A percentile compares a stretch with the other conserved stretches of the same genome.
Evolutionary conservation across 768 basidiomycete species (phyloP).

Genomic region (Rubroboletus satanas): DNA sequence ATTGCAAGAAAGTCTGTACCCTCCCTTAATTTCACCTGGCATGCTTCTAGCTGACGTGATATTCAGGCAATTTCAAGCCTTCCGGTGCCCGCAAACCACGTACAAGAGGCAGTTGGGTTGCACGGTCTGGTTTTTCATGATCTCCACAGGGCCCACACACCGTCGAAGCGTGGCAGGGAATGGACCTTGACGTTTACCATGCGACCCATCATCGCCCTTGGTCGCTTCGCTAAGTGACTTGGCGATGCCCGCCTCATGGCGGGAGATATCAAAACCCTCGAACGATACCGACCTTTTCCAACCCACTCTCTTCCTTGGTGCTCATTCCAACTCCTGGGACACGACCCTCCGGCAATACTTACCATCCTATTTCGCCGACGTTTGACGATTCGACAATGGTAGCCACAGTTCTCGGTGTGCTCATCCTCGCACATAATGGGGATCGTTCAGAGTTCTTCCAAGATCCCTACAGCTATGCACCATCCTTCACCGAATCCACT

Average conservation of each 20-base stretch:
- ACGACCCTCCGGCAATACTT: background rate
- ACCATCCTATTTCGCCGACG: background rate
- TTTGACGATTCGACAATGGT: constrained; percentile 20
- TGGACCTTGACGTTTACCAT: constrained; percentile 21
- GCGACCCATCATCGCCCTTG: constrained; percentile 26
- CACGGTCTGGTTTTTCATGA: constrained; percentile 13
- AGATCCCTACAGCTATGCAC: constrained; percentile 65
- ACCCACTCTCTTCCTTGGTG: constrained; percentile 8
- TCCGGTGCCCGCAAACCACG: constrained; percentile 25
- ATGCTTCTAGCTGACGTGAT: constrained; percentile 26
- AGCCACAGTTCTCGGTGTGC: constrained; percentile 60
- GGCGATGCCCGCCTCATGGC: constrained; percentile 31
- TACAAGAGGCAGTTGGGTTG: constrained; percentile 22
- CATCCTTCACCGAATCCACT: constrained; percentile 64
- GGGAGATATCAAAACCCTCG: constrained; percentile 29
- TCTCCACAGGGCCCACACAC: constrained; percentile 16
- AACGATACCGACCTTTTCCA: constrained; percentile 7
- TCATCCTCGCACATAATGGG: constrained; percentile 74
- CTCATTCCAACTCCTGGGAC: background rate
- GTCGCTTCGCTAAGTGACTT: constrained; percentile 25
- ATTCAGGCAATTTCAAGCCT: constrained; percentile 13
- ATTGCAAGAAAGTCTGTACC: constrained; percentile 12
- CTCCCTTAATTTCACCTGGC: constrained; percentile 23
- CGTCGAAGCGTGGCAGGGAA: constrained; percentile 29
- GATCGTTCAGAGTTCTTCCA: constrained; percentile 68